Percentiles rank a stretch among this genome's conserved stretches.
phyloP scores from a whole-genome alignment of 78 protist species.

The Guillardia theta region DNA sequence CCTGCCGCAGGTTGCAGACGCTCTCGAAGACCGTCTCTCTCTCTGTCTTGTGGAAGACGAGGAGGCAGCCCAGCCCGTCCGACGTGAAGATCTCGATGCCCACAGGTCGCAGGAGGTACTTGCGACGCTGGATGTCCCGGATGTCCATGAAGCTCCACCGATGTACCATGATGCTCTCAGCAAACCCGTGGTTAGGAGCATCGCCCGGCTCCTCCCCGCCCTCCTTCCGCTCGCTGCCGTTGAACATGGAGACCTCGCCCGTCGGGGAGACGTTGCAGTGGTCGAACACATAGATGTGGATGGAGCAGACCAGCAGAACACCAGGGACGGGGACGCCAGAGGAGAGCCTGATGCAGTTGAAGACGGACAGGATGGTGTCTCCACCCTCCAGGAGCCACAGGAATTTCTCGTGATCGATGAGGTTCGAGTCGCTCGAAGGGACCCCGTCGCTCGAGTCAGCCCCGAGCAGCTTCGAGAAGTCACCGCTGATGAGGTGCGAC shows the following conservation, averaged over 20 bases:
- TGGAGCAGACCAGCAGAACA: neutral
- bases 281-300: neutral
- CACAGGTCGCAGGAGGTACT: neutral
- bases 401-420: neutral
- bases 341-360: neutral
- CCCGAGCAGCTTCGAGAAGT: neutral
- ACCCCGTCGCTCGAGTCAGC: neutral
- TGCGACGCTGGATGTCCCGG: neutral
- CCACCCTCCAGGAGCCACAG: neutral
- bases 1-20: neutral
- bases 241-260: neutral
- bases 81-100: neutral
- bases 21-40: neutral
- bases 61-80: neutral
- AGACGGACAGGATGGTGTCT: neutral
- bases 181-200: neutral
- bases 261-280: neutral
- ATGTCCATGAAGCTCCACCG: neutral
- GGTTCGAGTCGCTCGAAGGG: neutral
- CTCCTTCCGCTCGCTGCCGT: neutral
- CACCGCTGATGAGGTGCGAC: neutral
- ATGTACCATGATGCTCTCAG: neutral
- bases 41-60: slow-evolving; percentile 2
- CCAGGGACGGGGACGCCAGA: neutral
- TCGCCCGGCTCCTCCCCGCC: too few relatives aligned